These are phyloP conservation scores for Heterotrichella gracilis DNA, from an alignment of 352 stramenopile species.

Conservation along the genomic window DNA sequence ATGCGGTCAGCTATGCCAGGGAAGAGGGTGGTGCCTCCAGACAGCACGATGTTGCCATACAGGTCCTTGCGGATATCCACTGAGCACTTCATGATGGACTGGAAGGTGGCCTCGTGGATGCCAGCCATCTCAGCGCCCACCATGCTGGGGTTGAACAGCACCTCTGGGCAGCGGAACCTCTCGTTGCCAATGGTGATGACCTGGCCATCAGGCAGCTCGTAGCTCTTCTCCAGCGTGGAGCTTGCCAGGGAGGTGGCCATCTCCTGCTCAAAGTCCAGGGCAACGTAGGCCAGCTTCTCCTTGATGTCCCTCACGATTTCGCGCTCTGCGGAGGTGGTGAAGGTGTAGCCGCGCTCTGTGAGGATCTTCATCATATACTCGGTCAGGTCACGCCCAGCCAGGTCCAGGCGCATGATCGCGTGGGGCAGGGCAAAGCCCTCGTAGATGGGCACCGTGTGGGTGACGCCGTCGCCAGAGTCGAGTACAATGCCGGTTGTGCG, in stretches of 20 bases:
- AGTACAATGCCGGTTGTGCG: slow-evolving; percentile 49
- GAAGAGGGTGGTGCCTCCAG: slow-evolving; percentile 50
- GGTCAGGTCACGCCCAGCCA: slow-evolving; percentile 47
- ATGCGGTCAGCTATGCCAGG: slow-evolving; percentile 46
- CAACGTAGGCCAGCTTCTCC: slow-evolving; percentile 75
- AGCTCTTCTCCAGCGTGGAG: slow-evolving; percentile 57
- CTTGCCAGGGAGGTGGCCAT: slow-evolving; percentile 39
- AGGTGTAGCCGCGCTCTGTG: slow-evolving; percentile 33
- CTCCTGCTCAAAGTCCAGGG: slow-evolving; percentile 54
- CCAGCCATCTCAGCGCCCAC: slow-evolving; percentile 38
- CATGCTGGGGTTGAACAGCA: slow-evolving; percentile 40
- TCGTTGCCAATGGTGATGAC: slow-evolving; percentile 39
- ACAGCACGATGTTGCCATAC: slow-evolving; percentile 57
- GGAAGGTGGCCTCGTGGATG: slow-evolving; percentile 43
- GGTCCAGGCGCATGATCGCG: slow-evolving; percentile 49
- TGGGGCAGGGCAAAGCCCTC: slow-evolving; percentile 61
- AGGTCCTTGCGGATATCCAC: slow-evolving; percentile 67
- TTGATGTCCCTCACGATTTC: slow-evolving; percentile 78
- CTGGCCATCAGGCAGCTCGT: slow-evolving; percentile 70
- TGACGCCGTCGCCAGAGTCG: slow-evolving; percentile 52
- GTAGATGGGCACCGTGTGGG: slow-evolving; percentile 65
- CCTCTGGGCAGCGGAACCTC: slow-evolving; percentile 34
- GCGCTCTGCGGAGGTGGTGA: slow-evolving; percentile 43
- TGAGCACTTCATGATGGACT: slow-evolving; percentile 80
- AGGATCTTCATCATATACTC: slow-evolving; percentile 29